Evolutionary conservation across 2,329 filamentous ascomycete genomes (phyloP), one percentile per base, ranked within the genome.

Genomic region (Beauveria brongniartii): DNA sequence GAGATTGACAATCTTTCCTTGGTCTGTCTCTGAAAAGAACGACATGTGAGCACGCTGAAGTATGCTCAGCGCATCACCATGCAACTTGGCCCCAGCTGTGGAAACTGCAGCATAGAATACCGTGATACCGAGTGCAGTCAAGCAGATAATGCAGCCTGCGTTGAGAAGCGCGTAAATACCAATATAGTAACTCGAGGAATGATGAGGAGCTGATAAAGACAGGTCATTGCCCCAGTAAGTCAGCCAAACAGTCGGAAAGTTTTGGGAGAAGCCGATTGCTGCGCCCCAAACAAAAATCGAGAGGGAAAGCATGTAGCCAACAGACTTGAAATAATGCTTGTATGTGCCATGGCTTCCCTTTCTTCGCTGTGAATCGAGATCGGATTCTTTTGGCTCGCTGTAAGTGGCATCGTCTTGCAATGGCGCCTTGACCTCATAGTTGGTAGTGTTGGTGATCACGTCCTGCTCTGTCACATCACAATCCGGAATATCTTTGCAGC

Each of bases 1-100:
- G 6, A 77, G 64, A 24, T 78, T 79, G 6, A 73, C 74, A 30
- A 77, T 69, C 2, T 72, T 65, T 1, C 78, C 78, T 0, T 69
- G 68, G 61, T 80, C 78, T 0, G 74, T 78, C 0, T 62, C 70
- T 0, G 73, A 72, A 55, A 79, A 77, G 63, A 79, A 78, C 7
- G 64, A 64, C 43, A 80, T 30, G 30, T 30, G 30, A 12, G 30
- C 30, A 30, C 30, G 30, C 30, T 30, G 30, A 12, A 30, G 30
- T 30, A 30, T 30, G 30, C 30, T 30, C 30, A 30, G 30, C 30
- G 30, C 30, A 30, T 30, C 30, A 9, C 30, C 30, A 30, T 30
- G 30, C 10, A 30, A 30, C 30, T 30, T 30, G 30, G 30, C 30
- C 30, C 30, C 30, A 30, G 30, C 30, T 12, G 9, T 30, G 10